A percentile compares a stretch with the other conserved stretches of the same genome.
Evolutionary conservation across 2,329 filamentous ascomycete genomes (phyloP).

Genomic region (Xylariales sp.): DNA sequence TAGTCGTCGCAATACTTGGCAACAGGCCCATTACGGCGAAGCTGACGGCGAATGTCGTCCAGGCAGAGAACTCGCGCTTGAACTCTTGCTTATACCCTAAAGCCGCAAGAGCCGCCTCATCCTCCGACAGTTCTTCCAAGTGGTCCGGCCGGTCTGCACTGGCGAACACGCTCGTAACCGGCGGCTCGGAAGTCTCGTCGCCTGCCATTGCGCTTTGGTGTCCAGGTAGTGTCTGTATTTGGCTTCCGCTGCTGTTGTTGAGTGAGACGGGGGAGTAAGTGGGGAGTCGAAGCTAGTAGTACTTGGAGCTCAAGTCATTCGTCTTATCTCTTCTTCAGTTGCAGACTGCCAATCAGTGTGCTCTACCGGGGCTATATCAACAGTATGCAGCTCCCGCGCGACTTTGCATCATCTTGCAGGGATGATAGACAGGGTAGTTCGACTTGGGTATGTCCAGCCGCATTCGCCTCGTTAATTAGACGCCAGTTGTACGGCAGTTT

Average conservation of each 20-base stretch:
- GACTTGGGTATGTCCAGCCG: no score
- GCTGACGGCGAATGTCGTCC: conserved; percentile 70
- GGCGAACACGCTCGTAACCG: conserved; percentile 23
- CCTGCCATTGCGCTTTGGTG: conserved; percentile 3
- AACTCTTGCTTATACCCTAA: conserved; percentile 52
- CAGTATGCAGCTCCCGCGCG: no score
- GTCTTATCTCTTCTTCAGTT: no score
- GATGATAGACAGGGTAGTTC: no score
- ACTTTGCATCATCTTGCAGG: no score
- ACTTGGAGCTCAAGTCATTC: no score
- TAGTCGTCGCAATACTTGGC: conserved; percentile 66
- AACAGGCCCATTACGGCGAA: conserved; percentile 69
- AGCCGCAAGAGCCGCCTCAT: conserved; percentile 58
- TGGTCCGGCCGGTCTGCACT: conserved; percentile 23
- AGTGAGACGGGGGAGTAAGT: no score
- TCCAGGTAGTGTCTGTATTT: not conserved
- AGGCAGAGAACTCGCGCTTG: conserved; percentile 65
- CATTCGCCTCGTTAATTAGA: no score
- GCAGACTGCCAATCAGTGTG: no score
- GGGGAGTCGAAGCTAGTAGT: no score
- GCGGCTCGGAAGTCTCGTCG: conserved; percentile 10
- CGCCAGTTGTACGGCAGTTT: no score
- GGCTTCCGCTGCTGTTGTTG: not conserved
- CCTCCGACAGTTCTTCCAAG: conserved; percentile 30
- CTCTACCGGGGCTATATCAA: no score